Evolutionary conservation across 129 eudicot species (phyloP), one percentile per base, ranked within the genome.

Genomic region (Flaveria linearis): DNA sequence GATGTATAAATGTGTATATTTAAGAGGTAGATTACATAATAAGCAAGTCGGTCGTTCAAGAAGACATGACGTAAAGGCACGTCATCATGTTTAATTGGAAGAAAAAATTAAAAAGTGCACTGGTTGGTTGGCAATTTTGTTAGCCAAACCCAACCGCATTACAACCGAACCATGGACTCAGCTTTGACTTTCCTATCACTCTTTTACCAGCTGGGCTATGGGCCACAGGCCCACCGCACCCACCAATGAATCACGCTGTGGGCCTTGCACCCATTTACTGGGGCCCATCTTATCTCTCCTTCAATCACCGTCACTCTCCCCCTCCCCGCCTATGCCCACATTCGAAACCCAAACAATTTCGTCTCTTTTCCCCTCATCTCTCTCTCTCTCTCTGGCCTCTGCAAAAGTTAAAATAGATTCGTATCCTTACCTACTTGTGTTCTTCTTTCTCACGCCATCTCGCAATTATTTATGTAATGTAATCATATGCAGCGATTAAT

Each of bases 251-350:
- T 74, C 77, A 45, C 78, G 17, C 7, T 28, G 78, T 46, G 71
- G 71, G 78, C 49, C 71, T 68, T 1, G n/a, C 66, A 3, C 16
- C 39, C 47, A 61, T 45, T 61, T 28, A 17, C 69, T 26, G 78
- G 78, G 78, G 33, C 71, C 78, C 22, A 0, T 17, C 72, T 63
- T 62, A n/a, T 75, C 72, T 16, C 13, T 75, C 79, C 43, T 33
- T 16, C 68, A 3, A 3, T 13, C 65, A 2, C n/a, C n/a, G n/a
- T 22, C 26, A 18, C 4, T 56, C 64, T 18, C 74, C 41, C 9
- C 69, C 69, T 65, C 78, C 79, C 71, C 72, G 50, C 70, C 60
- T 60, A n/a, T 14, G 10, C 36, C 79, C 73, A 76, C 23, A 76
- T 76, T 65, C 63, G 49, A 75, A 75, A 75, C 71, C 61, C 58